These are phyloP conservation scores for Vitis rupestris DNA, from an alignment of 164 flowering plant species.

Conservation along the genomic window DNA sequence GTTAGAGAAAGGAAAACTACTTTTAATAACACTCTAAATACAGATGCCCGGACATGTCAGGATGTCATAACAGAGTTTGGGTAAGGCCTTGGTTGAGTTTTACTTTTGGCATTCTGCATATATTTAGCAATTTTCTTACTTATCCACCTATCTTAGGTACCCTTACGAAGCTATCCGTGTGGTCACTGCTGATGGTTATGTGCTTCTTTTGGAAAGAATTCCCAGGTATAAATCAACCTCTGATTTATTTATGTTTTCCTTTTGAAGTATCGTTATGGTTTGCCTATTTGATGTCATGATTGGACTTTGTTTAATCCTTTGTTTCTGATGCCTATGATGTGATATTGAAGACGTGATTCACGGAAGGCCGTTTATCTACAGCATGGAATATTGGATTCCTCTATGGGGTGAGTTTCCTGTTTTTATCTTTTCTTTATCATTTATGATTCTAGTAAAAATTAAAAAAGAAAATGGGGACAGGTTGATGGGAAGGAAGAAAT, in stretches of 20 bases:
- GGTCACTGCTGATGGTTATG: conserved; percentile 91
- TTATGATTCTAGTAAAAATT: neutral
- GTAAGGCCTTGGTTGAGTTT: conserved; percentile 34
- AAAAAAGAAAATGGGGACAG: no score
- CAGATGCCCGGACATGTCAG: conserved; percentile 90
- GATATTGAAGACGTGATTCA: conserved; percentile 72
- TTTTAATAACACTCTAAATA: conserved; percentile 61
- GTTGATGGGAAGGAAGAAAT: no score
- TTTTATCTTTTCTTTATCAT: neutral
- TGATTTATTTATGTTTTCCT: neutral
- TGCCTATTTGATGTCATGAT: neutral
- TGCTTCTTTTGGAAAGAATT: conserved; percentile 90
- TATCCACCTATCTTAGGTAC: conserved; percentile 48
- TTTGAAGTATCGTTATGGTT: neutral
- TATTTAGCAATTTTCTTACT: conserved; percentile 5
- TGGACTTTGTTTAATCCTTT: conserved; percentile 1
- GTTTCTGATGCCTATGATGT: conserved; percentile 15
- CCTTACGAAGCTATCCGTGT: conserved; percentile 97
- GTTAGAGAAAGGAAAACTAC: conserved; percentile 58
- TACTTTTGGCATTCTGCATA: neutral
- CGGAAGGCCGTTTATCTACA: conserved; percentile 85
- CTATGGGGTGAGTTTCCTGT: conserved; percentile 81
- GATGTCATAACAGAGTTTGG: conserved; percentile 99
- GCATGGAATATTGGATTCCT: conserved; percentile 92
- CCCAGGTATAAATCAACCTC: conserved; percentile 56